These are phyloP conservation scores for Moesziomyces antarcticus DNA, from an alignment of 1,284 basidiomycete species.

Conservation along the genomic window DNA sequence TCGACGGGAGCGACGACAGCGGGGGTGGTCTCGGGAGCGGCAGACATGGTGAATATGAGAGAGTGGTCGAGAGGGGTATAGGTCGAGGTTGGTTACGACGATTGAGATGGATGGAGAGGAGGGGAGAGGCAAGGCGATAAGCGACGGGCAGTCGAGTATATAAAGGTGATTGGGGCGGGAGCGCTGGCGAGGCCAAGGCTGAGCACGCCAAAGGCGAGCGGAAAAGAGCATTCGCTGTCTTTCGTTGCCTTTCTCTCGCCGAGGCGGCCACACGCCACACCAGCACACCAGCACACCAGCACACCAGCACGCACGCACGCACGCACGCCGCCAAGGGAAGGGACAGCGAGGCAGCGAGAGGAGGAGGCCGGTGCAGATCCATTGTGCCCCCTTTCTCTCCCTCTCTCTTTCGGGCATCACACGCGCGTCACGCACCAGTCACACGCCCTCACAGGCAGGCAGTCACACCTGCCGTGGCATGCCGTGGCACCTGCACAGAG, in stretches of 20 bases:
- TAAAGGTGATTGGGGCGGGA: constrained; percentile 11
- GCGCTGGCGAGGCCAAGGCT: constrained; percentile 9
- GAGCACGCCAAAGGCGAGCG: constrained; percentile 3
- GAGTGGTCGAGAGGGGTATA: not conserved
- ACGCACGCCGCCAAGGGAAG: no score
- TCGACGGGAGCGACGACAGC: constrained; percentile 35
- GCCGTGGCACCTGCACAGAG: no score
- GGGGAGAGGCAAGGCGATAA: constrained; percentile 9
- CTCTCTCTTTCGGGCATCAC: not conserved
- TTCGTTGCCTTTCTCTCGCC: not conserved
- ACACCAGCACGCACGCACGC: no score
- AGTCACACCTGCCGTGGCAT: no score
- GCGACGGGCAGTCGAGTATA: constrained; percentile 29
- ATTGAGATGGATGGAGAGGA: constrained; percentile 3
- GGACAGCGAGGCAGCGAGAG: no score
- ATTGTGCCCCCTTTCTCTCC: no score
- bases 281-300: no score
- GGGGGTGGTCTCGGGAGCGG: constrained; percentile 42
- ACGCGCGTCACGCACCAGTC: not conserved
- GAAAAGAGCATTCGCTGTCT: constrained; percentile 1
- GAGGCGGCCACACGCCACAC: no score
- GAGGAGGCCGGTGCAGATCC: no score
- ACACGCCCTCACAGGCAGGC: not conserved
- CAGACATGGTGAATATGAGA: constrained; percentile 36
- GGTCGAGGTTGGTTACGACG: not conserved